Evolutionary conservation across 495 filamentous ascomycete species (phyloP).

Genomic region (Apiosordaria backusii): DNA sequence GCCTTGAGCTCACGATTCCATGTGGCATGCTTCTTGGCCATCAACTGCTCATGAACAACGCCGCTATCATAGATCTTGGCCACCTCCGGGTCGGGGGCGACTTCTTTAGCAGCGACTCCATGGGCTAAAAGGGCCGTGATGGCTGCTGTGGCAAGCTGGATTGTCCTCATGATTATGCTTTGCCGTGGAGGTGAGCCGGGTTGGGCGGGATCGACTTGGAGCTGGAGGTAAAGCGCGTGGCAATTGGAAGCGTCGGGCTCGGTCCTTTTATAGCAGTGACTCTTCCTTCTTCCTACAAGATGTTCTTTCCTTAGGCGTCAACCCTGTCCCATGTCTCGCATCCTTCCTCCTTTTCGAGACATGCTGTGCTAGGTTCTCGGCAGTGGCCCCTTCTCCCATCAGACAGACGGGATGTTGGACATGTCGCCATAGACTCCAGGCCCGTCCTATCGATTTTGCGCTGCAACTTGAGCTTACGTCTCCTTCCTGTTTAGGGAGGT

Average conservation of each 20-base stretch:
- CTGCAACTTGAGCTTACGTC: not conserved
- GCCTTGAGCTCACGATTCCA: constrained; percentile 18
- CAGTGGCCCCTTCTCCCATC: not conserved
- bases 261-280: not conserved
- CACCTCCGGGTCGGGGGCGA: constrained; percentile 23
- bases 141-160: constrained; percentile 14
- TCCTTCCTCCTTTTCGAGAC: not conserved
- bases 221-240: not conserved
- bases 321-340: no score
- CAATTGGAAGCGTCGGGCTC: not conserved
- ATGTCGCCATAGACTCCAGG: not conserved
- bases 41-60: constrained; percentile 42
- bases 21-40: constrained; percentile 37
- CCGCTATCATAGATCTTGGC: constrained; percentile 42
- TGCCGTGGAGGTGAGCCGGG: not conserved
- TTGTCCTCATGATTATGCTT: constrained; percentile 14
- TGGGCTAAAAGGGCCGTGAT: constrained; percentile 34
- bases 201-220: not conserved
- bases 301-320: not conserved
- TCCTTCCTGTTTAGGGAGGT: constrained; percentile 10
- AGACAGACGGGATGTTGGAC: not conserved
- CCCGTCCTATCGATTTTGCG: not conserved
- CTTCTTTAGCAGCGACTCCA: constrained; percentile 32
- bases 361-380: not conserved
- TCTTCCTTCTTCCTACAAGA: not conserved